phyloP scores from a whole-genome alignment of 306 rosid genomes.

The Pterocarpus macrocarpus region DNA sequence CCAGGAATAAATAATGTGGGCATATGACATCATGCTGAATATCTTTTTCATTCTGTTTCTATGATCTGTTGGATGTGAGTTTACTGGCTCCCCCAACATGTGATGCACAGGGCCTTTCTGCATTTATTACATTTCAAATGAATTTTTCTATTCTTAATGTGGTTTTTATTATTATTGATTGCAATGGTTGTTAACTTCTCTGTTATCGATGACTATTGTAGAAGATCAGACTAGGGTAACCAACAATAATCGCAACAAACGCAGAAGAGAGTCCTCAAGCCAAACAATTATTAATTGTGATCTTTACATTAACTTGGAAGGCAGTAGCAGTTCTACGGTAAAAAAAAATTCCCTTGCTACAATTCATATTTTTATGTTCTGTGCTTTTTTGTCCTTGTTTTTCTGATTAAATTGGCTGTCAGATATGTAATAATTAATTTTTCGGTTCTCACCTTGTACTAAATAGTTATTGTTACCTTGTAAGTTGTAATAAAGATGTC shows the following conservation, averaged over 20 bases:
- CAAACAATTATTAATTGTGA: constrained; percentile 63
- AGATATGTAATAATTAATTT: not conserved
- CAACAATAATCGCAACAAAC: constrained; percentile 59
- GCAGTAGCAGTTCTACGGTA: constrained; percentile 75
- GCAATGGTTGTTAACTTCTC: constrained; percentile 21
- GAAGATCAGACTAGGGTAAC: constrained; percentile 59
- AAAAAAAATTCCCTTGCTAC: constrained; percentile 22
- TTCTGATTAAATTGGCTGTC: constrained; percentile 27
- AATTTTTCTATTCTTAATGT: not conserved
- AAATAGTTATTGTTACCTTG: not conserved
- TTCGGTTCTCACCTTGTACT: not conserved
- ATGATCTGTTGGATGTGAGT: not conserved
- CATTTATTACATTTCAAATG: not conserved
- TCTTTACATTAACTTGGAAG: constrained; percentile 74
- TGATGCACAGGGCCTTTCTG: not conserved
- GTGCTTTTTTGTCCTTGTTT: not conserved
- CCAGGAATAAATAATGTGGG: not conserved
- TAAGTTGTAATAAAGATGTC: not conserved
- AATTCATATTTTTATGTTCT: constrained; percentile 33
- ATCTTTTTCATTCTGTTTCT: constrained; percentile 17
- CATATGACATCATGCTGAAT: not conserved
- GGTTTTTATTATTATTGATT: constrained; percentile 18
- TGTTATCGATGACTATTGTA: constrained; percentile 50
- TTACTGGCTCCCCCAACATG: constrained; percentile 7
- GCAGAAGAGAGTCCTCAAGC: constrained; percentile 61